A percentile compares a stretch with the other conserved stretches of the same genome.
Evolutionary conservation across 2,329 filamentous ascomycete genomes (phyloP).

Genomic region (Chlorencoelia australis): DNA sequence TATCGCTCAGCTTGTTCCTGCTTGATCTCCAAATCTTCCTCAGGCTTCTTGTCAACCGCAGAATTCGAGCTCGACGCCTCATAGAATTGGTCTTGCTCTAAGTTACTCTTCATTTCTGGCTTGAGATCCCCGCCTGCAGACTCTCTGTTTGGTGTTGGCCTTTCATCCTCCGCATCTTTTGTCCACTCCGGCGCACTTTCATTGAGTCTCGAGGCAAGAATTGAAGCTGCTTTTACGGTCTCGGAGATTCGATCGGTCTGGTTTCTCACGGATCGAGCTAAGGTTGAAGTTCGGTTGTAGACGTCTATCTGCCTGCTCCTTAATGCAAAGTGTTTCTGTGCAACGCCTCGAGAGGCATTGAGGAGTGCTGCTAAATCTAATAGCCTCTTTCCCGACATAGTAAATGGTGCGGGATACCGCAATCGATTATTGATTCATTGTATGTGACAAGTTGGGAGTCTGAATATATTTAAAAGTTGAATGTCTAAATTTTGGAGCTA

Average conservation of each 20-base stretch:
- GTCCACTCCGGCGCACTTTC: slow-evolving; percentile 31
- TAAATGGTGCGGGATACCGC: slow-evolving; percentile 3
- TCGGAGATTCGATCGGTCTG: slow-evolving; percentile 52
- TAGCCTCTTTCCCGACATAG: slow-evolving; percentile 52
- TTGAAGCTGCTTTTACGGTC: slow-evolving; percentile 49
- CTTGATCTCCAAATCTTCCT: slow-evolving; percentile 32
- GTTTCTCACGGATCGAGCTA: slow-evolving; percentile 50
- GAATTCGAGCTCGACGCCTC: slow-evolving; percentile 33
- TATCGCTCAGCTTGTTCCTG: slow-evolving; percentile 35
- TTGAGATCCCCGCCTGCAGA: slow-evolving; percentile 21
- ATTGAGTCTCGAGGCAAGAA: slow-evolving; percentile 46
- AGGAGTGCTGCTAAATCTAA: slow-evolving; percentile 62
- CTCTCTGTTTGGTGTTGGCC: slow-evolving; percentile 20
- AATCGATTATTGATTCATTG: slow-evolving; percentile 13
- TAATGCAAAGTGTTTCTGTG: slow-evolving; percentile 50
- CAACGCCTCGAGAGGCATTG: slow-evolving; percentile 59
- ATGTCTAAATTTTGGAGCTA: neutral
- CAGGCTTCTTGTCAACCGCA: slow-evolving; percentile 27
- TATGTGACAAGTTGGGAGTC: too few species aligned
- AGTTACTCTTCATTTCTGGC: slow-evolving; percentile 25
- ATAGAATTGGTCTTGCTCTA: slow-evolving; percentile 42
- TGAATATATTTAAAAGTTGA: neutral
- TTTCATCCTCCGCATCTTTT: slow-evolving; percentile 14
- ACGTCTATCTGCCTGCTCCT: slow-evolving; percentile 49
- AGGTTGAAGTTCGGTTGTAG: slow-evolving; percentile 52